Percentiles rank a stretch among this genome's conserved stretches.
Conservation (phyloP, 257 asterid species). For the Phtheirospermum japonicum region DNA sequence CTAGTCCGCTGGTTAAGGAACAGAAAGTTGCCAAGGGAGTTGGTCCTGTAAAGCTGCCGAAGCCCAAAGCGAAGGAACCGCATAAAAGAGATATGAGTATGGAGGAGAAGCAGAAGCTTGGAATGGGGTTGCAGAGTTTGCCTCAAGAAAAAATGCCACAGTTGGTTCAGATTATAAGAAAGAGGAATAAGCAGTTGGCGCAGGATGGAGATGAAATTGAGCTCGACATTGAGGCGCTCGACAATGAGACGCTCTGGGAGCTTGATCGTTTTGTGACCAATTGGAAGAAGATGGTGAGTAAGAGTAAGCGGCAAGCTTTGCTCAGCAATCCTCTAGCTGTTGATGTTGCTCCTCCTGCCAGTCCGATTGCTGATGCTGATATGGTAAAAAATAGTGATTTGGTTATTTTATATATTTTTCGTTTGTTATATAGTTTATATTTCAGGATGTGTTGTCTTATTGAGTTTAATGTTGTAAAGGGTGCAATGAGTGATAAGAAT, state of each 20-base stretch:
- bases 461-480: conserved; percentile 36
- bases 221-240: conserved; percentile 95
- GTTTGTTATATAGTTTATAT: neutral
- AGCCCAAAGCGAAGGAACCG: conserved; percentile 89
- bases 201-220: conserved; percentile 98
- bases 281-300: conserved; percentile 96
- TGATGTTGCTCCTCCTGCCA: conserved; percentile 42
- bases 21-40: conserved; percentile 32
- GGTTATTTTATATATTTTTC: neutral
- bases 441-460: neutral
- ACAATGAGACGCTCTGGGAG: conserved; percentile 93
- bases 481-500: conserved; percentile 49
- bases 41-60: conserved; percentile 56
- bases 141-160: conserved; percentile 99
- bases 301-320: conserved; percentile 80
- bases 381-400: conserved; percentile 39
- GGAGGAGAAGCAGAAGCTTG: conserved; percentile 97
- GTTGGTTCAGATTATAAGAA: conserved; percentile 72
- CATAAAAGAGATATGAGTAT: conserved; percentile 85
- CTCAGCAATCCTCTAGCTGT: conserved; percentile 37
- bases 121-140: conserved; percentile 78
- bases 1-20: conserved; percentile 39
- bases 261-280: conserved; percentile 93
- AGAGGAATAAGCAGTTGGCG: conserved; percentile 81
- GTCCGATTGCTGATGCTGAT: conserved; percentile 47